Percentiles rank a stretch among this genome's conserved stretches.
Evolutionary conservation across 2,329 filamentous ascomycete species (phyloP).

Genomic region (Colletotrichum sp.): DNA sequence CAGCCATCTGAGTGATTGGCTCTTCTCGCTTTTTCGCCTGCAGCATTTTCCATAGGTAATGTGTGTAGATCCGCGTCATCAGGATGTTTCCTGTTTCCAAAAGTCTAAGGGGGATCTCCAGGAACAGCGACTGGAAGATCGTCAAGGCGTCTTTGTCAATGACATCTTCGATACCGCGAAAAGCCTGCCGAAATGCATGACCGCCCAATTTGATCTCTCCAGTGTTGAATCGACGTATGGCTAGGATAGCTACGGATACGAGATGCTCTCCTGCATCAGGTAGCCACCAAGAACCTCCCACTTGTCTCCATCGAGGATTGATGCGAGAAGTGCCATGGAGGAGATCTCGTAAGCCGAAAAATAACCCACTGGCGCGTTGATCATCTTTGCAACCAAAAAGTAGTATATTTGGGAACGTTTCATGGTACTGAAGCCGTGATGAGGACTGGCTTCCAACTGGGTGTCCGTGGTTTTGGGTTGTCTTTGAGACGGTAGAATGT

Average conservation of each 20-base stretch:
- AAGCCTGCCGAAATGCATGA: background rate
- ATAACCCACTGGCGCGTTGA: background rate
- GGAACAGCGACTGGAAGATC: background rate
- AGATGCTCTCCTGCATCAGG: background rate
- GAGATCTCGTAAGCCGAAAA: background rate
- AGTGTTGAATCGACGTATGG: too few species aligned
- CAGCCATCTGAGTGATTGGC: background rate
- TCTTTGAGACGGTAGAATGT: too few species aligned
- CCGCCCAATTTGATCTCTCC: background rate
- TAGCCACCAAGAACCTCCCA: background rate
- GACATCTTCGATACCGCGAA: background rate
- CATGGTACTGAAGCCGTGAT: too few species aligned
- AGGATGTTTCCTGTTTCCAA: background rate
- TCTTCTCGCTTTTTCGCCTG: background rate
- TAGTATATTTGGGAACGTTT: too few species aligned
- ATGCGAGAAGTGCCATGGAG: background rate
- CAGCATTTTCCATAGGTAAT: background rate
- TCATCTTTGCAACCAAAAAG: background rate
- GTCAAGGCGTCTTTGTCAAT: background rate
- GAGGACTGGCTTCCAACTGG: too few species aligned
- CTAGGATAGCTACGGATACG: background rate
- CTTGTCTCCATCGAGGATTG: background rate
- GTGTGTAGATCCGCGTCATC: too few species aligned
- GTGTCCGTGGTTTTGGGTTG: too few species aligned
- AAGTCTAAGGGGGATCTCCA: background rate